Evolutionary conservation across 2,329 filamentous ascomycete genomes (phyloP).

Genomic region (Alternaria atra): DNA sequence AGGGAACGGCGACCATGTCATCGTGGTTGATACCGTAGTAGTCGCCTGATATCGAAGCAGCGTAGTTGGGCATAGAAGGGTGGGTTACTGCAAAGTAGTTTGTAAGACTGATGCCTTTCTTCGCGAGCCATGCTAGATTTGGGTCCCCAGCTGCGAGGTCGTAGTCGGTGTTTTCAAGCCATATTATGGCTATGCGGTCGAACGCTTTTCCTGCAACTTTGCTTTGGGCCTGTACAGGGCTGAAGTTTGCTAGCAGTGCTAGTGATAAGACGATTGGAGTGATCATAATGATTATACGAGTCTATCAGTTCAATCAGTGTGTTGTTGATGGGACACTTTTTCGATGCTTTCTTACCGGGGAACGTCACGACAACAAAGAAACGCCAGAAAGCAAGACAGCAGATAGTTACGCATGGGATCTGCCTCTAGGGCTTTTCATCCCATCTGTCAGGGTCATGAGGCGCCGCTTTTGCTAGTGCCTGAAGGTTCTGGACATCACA

Average conservation of each 20-base stretch:
- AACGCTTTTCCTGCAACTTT: conserved; percentile 76
- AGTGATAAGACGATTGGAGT: conserved; percentile 20
- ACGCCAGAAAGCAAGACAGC: not conserved
- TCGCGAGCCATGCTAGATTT: conserved; percentile 66
- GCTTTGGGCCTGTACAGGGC: conserved; percentile 53
- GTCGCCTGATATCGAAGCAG: conserved; percentile 72
- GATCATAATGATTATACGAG: not conserved
- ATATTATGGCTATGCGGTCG: conserved; percentile 75
- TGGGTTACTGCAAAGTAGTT: conserved; percentile 70
- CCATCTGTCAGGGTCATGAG: not conserved
- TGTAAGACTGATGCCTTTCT: conserved; percentile 69
- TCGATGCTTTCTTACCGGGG: not conserved
- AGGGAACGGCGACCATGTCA: conserved; percentile 61
- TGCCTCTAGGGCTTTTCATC: not conserved
- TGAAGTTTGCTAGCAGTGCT: conserved; percentile 20
- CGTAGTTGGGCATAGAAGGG: conserved; percentile 78
- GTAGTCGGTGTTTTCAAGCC: conserved; percentile 80
- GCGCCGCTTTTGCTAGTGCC: not conserved
- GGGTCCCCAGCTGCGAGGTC: conserved; percentile 70
- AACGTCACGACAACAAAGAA: not conserved
- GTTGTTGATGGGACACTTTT: not conserved
- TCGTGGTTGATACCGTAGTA: conserved; percentile 78
- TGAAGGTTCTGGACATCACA: not conserved
- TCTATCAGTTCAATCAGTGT: not conserved
- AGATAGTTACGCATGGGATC: not conserved